Evolutionary conservation across 768 basidiomycete species (phyloP).

Genomic region (Royoungia palumana): DNA sequence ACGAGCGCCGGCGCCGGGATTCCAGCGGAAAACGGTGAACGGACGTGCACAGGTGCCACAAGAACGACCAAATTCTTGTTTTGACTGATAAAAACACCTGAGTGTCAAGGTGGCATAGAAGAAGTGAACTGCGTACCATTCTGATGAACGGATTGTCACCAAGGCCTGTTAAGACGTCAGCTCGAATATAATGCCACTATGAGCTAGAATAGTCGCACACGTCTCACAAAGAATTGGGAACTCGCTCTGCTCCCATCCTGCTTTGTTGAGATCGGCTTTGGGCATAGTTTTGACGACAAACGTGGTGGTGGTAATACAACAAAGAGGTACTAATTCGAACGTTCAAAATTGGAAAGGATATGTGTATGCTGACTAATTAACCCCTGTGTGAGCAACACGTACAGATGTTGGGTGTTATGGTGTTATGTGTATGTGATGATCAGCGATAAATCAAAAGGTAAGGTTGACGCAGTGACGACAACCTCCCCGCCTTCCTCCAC

Average conservation of each 20-base stretch:
- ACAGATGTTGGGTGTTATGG: background rate
- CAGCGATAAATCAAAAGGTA: constrained; percentile 84
- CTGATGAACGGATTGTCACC: constrained; percentile 90
- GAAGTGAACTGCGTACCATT: constrained; percentile 59
- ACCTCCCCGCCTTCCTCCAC: constrained; percentile 75
- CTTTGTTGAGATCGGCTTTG: constrained; percentile 93
- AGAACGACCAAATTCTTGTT: constrained; percentile 93
- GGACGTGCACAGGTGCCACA: constrained; percentile 98
- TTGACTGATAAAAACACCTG: constrained; percentile 71
- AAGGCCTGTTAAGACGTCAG: constrained; percentile 50
- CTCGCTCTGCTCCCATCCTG: constrained; percentile 91
- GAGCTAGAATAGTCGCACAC: constrained; percentile 47
- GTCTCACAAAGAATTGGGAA: constrained; percentile 94
- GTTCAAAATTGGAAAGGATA: constrained; percentile 4
- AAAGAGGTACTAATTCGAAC: no score
- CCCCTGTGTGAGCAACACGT: background rate
- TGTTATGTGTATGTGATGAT: constrained; percentile 52
- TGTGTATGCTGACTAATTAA: constrained; percentile 30
- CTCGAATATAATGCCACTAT: background rate
- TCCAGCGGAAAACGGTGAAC: constrained; percentile 98
- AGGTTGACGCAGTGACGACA: constrained; percentile 79
- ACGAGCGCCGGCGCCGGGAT: constrained; percentile 88
- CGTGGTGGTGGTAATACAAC: background rate
- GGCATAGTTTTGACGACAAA: constrained; percentile 44
- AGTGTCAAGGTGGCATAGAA: background rate